Evolutionary conservation across 179 eudicot genomes (phyloP).

Genomic region (Vitellaria paradoxa): DNA sequence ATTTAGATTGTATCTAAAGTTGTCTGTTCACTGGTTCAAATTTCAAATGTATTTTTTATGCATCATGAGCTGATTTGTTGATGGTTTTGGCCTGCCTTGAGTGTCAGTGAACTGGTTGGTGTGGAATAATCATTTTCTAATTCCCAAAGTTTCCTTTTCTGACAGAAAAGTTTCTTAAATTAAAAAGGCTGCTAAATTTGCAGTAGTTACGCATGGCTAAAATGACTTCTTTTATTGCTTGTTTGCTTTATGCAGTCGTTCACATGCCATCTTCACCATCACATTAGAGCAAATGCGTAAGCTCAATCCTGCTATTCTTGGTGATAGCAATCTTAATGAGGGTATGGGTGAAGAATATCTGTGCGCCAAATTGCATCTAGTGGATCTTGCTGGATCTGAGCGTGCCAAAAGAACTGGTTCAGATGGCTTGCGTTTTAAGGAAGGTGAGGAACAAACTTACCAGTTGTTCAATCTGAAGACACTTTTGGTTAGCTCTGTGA

Average conservation of each 20-base stretch:
- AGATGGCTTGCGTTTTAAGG: slow-evolving; percentile 99
- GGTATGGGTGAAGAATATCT: slow-evolving; percentile 85
- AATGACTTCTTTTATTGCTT: slow-evolving; percentile 10
- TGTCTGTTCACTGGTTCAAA: not conserved
- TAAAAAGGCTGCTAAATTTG: not conserved
- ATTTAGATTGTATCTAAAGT: not conserved
- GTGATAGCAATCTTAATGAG: slow-evolving; percentile 47
- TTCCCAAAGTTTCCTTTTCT: not conserved
- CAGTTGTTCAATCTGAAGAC: slow-evolving; percentile 5
- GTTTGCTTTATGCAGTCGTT: slow-evolving; percentile 61
- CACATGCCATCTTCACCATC: slow-evolving; percentile 99
- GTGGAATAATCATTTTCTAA: slow-evolving; percentile 1
- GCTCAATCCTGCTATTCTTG: slow-evolving; percentile 45
- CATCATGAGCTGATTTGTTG: not conserved
- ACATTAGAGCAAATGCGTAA: slow-evolving; percentile 97
- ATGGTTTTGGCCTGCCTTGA: not conserved
- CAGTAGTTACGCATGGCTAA: not conserved
- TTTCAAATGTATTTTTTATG: not conserved
- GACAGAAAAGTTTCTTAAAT: not conserved
- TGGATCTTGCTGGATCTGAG: slow-evolving; percentile 99
- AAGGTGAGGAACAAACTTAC: slow-evolving; percentile 47
- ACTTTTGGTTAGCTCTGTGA: slow-evolving; percentile 14
- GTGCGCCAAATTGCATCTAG: slow-evolving; percentile 98
- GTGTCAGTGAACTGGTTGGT: slow-evolving; percentile 6
- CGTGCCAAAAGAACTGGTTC: slow-evolving; percentile 99